Conservation (phyloP, 1,284 basidiomycete genomes). For the Tetrapyrgos nigripes region DNA sequence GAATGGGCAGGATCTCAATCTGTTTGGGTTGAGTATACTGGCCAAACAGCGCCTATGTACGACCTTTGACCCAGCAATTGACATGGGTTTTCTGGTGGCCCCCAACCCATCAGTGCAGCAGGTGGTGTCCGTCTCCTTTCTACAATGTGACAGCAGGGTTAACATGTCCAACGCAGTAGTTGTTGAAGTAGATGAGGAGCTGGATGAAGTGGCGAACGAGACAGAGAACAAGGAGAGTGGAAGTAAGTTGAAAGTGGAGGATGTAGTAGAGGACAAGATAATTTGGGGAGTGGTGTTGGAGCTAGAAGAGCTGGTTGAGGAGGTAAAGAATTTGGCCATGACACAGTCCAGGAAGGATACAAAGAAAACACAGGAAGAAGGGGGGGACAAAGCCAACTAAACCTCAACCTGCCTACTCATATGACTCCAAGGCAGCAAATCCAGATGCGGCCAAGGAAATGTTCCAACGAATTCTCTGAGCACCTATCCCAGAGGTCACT, state of each 20-base stretch:
- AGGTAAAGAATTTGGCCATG: not conserved
- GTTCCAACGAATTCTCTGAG: conserved; percentile 10
- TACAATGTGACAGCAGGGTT: not conserved
- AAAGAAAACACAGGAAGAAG: not conserved
- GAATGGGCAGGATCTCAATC: too few species aligned
- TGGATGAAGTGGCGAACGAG: not conserved
- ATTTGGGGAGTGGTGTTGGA: not conserved
- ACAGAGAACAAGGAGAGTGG: not conserved
- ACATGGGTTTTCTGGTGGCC: not conserved
- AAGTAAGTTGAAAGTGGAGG: not conserved
- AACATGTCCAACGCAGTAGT: not conserved
- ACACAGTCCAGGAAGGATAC: not conserved
- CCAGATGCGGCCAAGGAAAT: not conserved
- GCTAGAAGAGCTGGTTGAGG: not conserved
- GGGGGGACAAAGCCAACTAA: not conserved
- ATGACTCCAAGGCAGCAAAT: conserved; percentile 12
- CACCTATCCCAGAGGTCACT: conserved; percentile 10
- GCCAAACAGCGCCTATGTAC: too few species aligned
- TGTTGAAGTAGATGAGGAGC: not conserved
- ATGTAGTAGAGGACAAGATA: not conserved
- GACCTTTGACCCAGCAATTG: not conserved
- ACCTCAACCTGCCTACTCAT: conserved; percentile 5
- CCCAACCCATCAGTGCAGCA: not conserved
- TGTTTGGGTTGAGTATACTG: too few species aligned
- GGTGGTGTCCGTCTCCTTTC: conserved; percentile 1